Percentiles rank a stretch among this genome's conserved stretches.
Evolutionary conservation across 2,329 filamentous ascomycete species (phyloP).

Genomic region (Phialemoniopsis sp.): DNA sequence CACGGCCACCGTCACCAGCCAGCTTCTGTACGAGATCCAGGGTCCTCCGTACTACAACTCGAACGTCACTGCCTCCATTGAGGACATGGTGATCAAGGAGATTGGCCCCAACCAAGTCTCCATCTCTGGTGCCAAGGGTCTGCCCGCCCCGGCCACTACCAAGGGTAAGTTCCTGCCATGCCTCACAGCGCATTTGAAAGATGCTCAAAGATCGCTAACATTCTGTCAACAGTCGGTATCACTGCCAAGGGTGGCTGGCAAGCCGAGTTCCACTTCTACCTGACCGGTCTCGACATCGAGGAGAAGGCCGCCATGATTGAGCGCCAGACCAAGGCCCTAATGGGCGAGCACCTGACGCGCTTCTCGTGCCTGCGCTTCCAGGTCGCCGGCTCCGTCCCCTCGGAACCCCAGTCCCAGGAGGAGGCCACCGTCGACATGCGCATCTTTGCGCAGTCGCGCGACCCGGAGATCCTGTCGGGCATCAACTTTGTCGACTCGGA

Average conservation of each 20-base stretch:
- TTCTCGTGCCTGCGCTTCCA: conserved; percentile 9
- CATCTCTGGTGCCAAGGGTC: conserved; percentile 25
- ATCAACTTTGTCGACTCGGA: conserved; percentile 20
- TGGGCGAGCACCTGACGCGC: conserved; percentile 11
- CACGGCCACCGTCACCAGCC: conserved; percentile 14
- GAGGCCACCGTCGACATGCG: conserved; percentile 8
- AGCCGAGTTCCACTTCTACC: conserved; percentile 11
- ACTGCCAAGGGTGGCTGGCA: conserved; percentile 17
- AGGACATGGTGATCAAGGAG: conserved; percentile 38
- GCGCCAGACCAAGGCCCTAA: conserved; percentile 27
- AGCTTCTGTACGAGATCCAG: conserved; percentile 41
- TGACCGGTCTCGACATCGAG: conserved; percentile 1
- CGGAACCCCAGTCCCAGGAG: conserved; percentile 6
- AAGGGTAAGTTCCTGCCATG: conserved; percentile 15
- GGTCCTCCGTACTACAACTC: conserved; percentile 29
- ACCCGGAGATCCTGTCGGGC: conserved; percentile 12
- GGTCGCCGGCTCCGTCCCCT: conserved; percentile 4
- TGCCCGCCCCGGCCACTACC: conserved; percentile 23
- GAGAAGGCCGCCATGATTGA: conserved; percentile 30
- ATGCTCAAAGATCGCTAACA: not conserved
- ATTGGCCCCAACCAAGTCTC: conserved; percentile 21
- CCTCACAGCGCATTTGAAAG: too few species aligned
- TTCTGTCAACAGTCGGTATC: conserved; percentile 11
- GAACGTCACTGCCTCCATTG: conserved; percentile 23
- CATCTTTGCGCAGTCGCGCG: conserved; percentile 11